Evolutionary conservation across 2,329 filamentous ascomycete species (phyloP).

Genomic region (Fusarium nisikadoi): DNA sequence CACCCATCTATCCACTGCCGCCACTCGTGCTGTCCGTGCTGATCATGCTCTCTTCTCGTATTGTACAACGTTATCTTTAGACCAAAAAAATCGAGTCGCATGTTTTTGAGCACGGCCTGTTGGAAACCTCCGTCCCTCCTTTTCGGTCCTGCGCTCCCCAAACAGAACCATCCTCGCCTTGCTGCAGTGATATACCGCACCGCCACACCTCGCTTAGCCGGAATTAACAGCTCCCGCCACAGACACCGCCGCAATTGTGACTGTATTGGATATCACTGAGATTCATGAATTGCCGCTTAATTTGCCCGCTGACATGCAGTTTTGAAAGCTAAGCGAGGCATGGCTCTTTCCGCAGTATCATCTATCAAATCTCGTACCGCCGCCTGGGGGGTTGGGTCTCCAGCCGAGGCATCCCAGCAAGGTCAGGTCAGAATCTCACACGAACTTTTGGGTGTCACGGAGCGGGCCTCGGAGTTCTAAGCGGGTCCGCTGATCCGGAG

Average conservation of each 20-base stretch:
- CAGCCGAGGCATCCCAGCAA: background rate
- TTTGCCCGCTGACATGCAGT: conserved; percentile 6
- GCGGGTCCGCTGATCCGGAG: background rate
- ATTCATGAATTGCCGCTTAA: conserved; percentile 3
- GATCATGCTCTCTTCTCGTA: conserved; percentile 26
- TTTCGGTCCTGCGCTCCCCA: background rate
- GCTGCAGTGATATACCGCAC: conserved; percentile 8
- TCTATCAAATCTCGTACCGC: background rate
- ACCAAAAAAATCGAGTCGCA: background rate
- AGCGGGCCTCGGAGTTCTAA: conserved; percentile 1
- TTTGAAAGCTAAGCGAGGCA: conserved; percentile 1
- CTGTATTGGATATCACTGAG: conserved; percentile 15
- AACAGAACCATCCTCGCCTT: conserved; percentile 9
- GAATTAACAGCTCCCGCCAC: conserved; percentile 4
- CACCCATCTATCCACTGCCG: conserved; percentile 11
- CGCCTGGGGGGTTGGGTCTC: background rate
- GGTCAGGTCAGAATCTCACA: background rate
- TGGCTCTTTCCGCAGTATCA: conserved; percentile 8
- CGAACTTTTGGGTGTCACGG: conserved; percentile 2
- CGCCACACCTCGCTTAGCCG: conserved; percentile 27
- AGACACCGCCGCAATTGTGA: conserved; percentile 11
- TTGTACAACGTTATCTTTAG: conserved; percentile 26
- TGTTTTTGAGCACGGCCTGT: background rate
- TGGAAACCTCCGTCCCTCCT: conserved; percentile 3
- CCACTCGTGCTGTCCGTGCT: conserved; percentile 23